A percentile compares a stretch with the other conserved stretches of the same genome.
Conservation (phyloP, 495 filamentous ascomycete genomes). For the Rostrohypoxylon terebratum region DNA sequence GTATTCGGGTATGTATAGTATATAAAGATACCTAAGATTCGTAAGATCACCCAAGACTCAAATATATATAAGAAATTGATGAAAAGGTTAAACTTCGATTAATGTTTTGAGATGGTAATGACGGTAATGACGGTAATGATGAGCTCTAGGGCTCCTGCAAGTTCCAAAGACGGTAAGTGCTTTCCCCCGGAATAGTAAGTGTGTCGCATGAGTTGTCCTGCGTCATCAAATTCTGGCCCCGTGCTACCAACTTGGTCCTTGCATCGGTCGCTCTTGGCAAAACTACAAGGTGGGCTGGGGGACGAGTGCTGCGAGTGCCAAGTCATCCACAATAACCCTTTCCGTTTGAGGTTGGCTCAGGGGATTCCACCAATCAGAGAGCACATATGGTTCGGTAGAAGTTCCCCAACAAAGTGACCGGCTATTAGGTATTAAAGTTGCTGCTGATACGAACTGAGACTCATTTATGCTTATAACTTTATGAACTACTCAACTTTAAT, state of each 20-base stretch:
- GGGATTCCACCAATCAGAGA: conserved; percentile 23
- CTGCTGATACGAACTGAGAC: not conserved
- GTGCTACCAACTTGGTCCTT: conserved; percentile 29
- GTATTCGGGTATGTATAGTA: not conserved
- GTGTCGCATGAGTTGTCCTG: conserved; percentile 43
- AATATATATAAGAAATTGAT: conserved; percentile 1
- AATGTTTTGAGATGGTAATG: conserved; percentile 12
- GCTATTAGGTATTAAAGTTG: not conserved
- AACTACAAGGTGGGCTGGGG: not conserved
- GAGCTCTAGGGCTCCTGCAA: conserved; percentile 16
- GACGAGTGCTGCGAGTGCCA: not conserved
- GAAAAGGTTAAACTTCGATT: conserved; percentile 10
- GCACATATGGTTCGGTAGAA: not conserved
- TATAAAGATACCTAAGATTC: not conserved
- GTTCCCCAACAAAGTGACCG: conserved; percentile 4
- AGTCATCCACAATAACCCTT: conserved; percentile 16
- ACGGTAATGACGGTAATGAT: conserved; percentile 8
- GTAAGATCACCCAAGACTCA: too few species aligned
- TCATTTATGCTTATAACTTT: not conserved
- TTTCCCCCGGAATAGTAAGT: conserved; percentile 8
- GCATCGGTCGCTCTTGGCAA: conserved; percentile 34
- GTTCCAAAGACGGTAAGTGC: conserved; percentile 7
- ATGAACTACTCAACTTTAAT: not conserved
- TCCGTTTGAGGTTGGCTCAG: conserved; percentile 15
- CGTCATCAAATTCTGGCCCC: conserved; percentile 46